Evolutionary conservation across 371 early-diverging fungal species (phyloP), one percentile per base, ranked within the genome.

Genomic region (Apophysomyces variabilis): DNA sequence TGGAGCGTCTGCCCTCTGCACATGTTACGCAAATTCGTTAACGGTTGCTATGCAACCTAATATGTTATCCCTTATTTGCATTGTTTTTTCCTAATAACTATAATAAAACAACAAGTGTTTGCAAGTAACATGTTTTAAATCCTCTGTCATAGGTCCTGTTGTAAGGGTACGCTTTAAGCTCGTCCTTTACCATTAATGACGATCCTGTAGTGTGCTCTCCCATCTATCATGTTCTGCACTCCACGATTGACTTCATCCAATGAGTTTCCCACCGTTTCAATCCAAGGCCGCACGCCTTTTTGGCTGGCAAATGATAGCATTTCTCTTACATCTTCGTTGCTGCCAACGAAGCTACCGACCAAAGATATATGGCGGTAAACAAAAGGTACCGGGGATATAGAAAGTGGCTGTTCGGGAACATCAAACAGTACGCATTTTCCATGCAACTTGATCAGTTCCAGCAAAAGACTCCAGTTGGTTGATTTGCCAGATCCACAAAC

Each of bases 221-320:
- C 90, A 38, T 80, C 73, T 60, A 86, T 83, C 58, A 91, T 70
- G 14, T 69, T 71, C 60, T 84, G 73, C 38, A 92, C 69, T 8
- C 87, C 92, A 44, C 78, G 80, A 66, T 93, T 92, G 39, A 87
- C 86, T 38, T 91, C 78, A 12, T 74, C 78, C 63, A 92, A 76
- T 8, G 87, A 81, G 43, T 75, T 77, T 35, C 74, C 76, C 56
- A 87, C 77, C 61, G 69, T 78, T 68, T 93, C 86, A 50, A 92
- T 80, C 82, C 84, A 85, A 14, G 93, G 90, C 11, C 84, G 69
- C 38, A 93, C 87, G 45, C 83, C 76, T 46, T 87, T 82, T 72
- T 90, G 70, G 64, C 84, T 83, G 0, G 93, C 91, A 72, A 94
- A 89, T 13, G 79, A 79, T 7, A 95, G 79, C 85, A 90, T 91